Conservation (phyloP, 1,139 yeast genomes). For the Arxiozyma telluris region DNA sequence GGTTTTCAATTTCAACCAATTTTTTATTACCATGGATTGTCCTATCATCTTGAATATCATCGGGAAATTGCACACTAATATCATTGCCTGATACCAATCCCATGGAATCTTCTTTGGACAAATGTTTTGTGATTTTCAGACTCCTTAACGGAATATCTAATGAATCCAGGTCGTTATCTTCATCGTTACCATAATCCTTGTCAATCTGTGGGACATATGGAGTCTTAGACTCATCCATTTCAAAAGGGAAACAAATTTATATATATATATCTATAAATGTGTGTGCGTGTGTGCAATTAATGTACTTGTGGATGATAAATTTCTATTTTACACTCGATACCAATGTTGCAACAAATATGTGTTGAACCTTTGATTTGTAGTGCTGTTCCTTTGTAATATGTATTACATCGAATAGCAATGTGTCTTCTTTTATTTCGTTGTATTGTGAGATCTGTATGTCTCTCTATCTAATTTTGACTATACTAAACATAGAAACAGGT, state of each 20-base stretch:
- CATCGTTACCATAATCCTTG: background rate
- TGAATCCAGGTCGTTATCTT: conserved; percentile 15
- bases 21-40: background rate
- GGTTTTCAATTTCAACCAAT: background rate
- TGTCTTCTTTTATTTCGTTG: too few species aligned
- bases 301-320: background rate
- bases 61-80: background rate
- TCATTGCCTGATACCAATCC: background rate
- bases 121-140: conserved; percentile 15
- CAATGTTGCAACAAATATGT: too few species aligned
- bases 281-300: background rate
- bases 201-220: background rate
- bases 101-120: background rate
- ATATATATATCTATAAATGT: too few species aligned
- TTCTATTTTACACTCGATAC: too few species aligned
- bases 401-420: too few species aligned
- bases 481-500: too few species aligned
- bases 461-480: too few species aligned
- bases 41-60: background rate
- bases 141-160: conserved; percentile 22
- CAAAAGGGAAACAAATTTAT: background rate
- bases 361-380: too few species aligned
- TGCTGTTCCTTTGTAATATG: too few species aligned
- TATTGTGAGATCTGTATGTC: too few species aligned
- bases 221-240: background rate